Evolutionary conservation across 169 alveolate species (phyloP).

Genomic region (Babesia caballi): DNA sequence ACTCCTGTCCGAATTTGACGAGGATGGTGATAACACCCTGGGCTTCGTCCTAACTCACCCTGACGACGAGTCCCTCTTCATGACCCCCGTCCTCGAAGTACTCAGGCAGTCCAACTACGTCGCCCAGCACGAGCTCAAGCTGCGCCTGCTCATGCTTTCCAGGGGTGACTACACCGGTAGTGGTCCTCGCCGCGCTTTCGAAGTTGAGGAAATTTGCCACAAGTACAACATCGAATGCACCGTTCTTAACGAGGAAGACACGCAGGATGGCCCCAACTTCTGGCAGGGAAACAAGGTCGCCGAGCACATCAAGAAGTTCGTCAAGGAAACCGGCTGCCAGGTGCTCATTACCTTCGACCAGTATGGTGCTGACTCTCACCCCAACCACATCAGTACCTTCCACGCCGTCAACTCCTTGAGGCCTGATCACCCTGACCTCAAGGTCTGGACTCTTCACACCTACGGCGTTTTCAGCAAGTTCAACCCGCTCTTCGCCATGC

Average conservation of each 20-base stretch:
- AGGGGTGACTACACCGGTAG: slow-evolving; percentile 51
- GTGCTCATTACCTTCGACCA: slow-evolving; percentile 70
- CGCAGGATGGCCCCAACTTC: slow-evolving; percentile 17
- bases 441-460: slow-evolving; percentile 27
- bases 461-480: background rate
- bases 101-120: slow-evolving; percentile 1
- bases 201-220: slow-evolving; percentile 49
- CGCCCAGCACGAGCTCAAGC: background rate
- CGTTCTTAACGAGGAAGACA: slow-evolving; percentile 18
- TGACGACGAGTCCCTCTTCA: slow-evolving; percentile 89
- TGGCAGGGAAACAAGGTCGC: slow-evolving; percentile 17
- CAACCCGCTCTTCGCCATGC: background rate
- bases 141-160: slow-evolving; percentile 39
- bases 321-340: background rate
- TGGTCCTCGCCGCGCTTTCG: slow-evolving; percentile 58
- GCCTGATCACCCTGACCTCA: slow-evolving; percentile 14
- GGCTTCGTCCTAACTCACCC: slow-evolving; percentile 86
- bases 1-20: slow-evolving; percentile 5
- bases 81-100: slow-evolving; percentile 81
- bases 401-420: slow-evolving; percentile 28
- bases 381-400: slow-evolving; percentile 60
- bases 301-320: background rate
- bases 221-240: slow-evolving; percentile 15
- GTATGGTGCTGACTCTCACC: slow-evolving; percentile 68
- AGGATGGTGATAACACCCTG: background rate